Evolutionary conservation across 176 grass and related monocot genomes (phyloP), one percentile per base, ranked within the genome.

Genomic region (Eragrostis curvula): DNA sequence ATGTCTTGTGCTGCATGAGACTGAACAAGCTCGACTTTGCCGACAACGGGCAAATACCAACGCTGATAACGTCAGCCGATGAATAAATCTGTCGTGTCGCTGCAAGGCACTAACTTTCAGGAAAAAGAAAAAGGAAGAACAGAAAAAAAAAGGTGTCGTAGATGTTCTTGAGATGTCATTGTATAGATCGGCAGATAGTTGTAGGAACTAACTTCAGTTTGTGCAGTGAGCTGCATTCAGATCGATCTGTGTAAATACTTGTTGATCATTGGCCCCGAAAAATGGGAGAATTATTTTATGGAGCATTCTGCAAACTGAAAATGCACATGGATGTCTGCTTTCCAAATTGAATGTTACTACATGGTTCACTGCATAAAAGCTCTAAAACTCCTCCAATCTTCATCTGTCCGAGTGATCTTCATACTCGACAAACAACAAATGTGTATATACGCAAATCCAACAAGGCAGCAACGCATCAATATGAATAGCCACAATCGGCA

Each of bases 1-100:
- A 93, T 85, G 83, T 99, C 28, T 79, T 96, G 28, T 99, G 96
- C 79, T 94, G 96, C 52, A 86, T 90, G 75, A 96, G 93, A 80
- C 77, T 96, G 46, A 94, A 93, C 89, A 96, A 79, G 80, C 76
- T 95, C 9, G 87, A 94, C 48, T 99, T 99, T 39, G 71, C 86
- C 4, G 76, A 98, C 68, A 85, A 81, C 29, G 88, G 88, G 49
- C 88, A 95, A 75, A 98, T 93, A 78, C 92, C 96, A 4, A 92
- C 77, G 46, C 80, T 99, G 27, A 87, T 99, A 75, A 90, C 75
- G 47, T 82, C 68, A 55, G 89, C 15, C 77, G 90, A 88, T 83
- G 48, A 94, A 51, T 88, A 59, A 81, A 70, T 44, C 23, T 74
- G 62, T 41, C 42, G 67, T 87, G 70, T 70, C 72, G 23, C 42